phyloP scores from a whole-genome alignment of 1,284 basidiomycete genomes.

The Abortiporus biennis region DNA sequence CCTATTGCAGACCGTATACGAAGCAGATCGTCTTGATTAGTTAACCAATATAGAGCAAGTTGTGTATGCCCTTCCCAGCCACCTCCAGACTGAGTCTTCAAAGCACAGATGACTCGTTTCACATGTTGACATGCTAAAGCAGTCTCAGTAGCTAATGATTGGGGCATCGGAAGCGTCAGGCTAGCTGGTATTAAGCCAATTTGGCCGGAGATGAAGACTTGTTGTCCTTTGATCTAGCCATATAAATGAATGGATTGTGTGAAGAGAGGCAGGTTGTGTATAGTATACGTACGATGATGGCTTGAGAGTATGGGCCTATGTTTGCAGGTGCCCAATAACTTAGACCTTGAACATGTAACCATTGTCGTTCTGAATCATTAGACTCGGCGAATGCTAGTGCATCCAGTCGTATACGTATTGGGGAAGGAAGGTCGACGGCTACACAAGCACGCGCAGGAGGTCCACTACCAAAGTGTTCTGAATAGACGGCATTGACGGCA shows the following conservation, averaged over 20 bases:
- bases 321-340: conserved; percentile 99
- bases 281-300: conserved; percentile 60
- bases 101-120: conserved; percentile 55
- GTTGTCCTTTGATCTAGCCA: conserved; percentile 35
- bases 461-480: conserved; percentile 80
- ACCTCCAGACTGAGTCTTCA: conserved; percentile 48
- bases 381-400: conserved; percentile 59
- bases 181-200: conserved; percentile 84
- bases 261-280: conserved; percentile 4
- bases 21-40: conserved; percentile 31
- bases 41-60: conserved; percentile 62
- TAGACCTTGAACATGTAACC: conserved; percentile 89
- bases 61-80: conserved; percentile 63
- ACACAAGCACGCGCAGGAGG: conserved; percentile 94
- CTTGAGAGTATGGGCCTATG: conserved; percentile 97
- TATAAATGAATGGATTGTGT: conserved; percentile 7
- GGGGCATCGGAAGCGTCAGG: conserved; percentile 61
- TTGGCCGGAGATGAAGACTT: conserved; percentile 88
- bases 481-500: conserved; percentile 73
- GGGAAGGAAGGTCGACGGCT: conserved; percentile 61
- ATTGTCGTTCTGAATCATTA: conserved; percentile 44
- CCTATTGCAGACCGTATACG: conserved; percentile 38
- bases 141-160: conserved; percentile 55
- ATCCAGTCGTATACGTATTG: conserved; percentile 65
- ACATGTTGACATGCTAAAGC: conserved; percentile 82